Conservation (phyloP, 2,329 filamentous ascomycete species). For the Aspergillus piperis region DNA sequence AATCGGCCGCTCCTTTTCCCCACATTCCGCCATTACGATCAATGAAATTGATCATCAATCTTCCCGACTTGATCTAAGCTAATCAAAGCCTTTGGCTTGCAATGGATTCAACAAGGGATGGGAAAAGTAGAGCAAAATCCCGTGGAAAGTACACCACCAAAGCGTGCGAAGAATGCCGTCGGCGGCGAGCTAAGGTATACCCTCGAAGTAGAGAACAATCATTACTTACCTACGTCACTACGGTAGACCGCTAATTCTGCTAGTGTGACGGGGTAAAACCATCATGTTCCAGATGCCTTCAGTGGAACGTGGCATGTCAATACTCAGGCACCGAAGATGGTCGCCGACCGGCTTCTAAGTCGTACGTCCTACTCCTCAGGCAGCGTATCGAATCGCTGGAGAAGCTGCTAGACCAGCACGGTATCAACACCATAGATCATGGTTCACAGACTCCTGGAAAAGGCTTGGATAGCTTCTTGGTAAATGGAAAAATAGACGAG, state of each 20-base stretch:
- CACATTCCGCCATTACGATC: no score
- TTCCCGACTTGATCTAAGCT: not conserved
- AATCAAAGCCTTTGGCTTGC: not conserved
- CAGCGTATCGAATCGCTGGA: slow-evolving; percentile 37
- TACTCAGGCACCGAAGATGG: slow-evolving; percentile 37
- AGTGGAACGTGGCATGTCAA: slow-evolving; percentile 32
- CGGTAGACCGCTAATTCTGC: not conserved
- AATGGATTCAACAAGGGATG: not conserved
- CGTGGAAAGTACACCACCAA: slow-evolving; percentile 30
- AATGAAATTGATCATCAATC: not conserved
- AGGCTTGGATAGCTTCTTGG: not conserved
- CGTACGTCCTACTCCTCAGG: slow-evolving; percentile 38
- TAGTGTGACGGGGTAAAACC: slow-evolving; percentile 39
- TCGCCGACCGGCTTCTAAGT: slow-evolving; percentile 38
- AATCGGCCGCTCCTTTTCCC: not conserved
- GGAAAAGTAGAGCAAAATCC: not conserved
- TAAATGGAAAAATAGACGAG: not conserved
- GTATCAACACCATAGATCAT: slow-evolving; percentile 33
- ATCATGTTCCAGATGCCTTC: slow-evolving; percentile 36
- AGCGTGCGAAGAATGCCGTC: slow-evolving; percentile 42
- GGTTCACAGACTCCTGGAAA: slow-evolving; percentile 7
- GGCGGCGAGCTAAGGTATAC: slow-evolving; percentile 39
- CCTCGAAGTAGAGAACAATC: not conserved
- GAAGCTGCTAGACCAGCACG: slow-evolving; percentile 29
- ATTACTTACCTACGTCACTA: not conserved